Conservation (phyloP, 2,329 filamentous ascomycete genomes). For the Phialophora tarda region DNA sequence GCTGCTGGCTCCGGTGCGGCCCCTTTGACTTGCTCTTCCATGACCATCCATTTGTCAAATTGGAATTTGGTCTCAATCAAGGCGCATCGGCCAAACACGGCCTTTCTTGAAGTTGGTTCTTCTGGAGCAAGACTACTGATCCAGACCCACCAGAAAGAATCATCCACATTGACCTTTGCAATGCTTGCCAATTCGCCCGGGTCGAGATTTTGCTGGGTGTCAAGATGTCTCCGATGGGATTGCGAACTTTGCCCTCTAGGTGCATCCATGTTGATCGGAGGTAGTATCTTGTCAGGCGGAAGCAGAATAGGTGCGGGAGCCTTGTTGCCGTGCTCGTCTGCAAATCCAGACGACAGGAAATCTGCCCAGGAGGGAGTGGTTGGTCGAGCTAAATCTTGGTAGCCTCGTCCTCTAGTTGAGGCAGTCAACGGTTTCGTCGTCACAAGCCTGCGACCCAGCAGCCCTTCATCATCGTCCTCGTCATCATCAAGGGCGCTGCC, state of each 20-base stretch:
- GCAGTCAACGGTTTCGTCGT: slow-evolving; percentile 21
- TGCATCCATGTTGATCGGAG: slow-evolving; percentile 74
- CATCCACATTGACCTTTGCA: slow-evolving; percentile 81
- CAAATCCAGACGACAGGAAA: slow-evolving; percentile 91
- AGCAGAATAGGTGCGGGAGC: slow-evolving; percentile 72
- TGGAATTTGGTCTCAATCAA: slow-evolving; percentile 85
- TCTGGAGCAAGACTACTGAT: slow-evolving; percentile 94
- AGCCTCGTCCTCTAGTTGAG: slow-evolving; percentile 40
- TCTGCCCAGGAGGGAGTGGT: slow-evolving; percentile 98
- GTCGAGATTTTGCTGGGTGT: slow-evolving; percentile 74
- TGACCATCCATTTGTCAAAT: slow-evolving; percentile 84
- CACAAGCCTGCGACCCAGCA: slow-evolving; percentile 41
- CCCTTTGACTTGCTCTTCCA: slow-evolving; percentile 96
- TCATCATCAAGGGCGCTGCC: slow-evolving; percentile 74
- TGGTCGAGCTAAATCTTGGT: slow-evolving; percentile 71
- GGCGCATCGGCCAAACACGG: slow-evolving; percentile 91
- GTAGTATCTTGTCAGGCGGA: slow-evolving; percentile 89
- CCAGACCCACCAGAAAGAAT: slow-evolving; percentile 99
- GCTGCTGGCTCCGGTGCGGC: slow-evolving; percentile 83
- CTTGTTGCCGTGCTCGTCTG: slow-evolving; percentile 72
- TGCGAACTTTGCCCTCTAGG: slow-evolving; percentile 81
- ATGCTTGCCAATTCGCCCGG: slow-evolving; percentile 96
- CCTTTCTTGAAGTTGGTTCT: slow-evolving; percentile 82
- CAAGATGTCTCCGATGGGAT: slow-evolving; percentile 76
- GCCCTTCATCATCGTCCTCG: slow-evolving; percentile 68